Evolutionary conservation across 805 yeast genomes (phyloP).

Genomic region (Candida jianshihensis): DNA sequence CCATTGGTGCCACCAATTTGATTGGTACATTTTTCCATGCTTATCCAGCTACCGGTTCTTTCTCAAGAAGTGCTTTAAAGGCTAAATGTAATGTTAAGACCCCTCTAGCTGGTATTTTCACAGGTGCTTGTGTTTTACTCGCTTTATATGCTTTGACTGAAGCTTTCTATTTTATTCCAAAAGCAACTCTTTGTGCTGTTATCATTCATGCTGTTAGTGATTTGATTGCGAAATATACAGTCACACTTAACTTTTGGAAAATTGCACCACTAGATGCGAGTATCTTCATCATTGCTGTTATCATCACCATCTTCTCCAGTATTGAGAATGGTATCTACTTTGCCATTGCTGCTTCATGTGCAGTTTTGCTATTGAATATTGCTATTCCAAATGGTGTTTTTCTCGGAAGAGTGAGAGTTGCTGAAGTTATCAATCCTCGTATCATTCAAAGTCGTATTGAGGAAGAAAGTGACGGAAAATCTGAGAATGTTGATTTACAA

Average conservation of each 20-base stretch:
- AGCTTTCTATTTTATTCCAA: slow-evolving; percentile 85
- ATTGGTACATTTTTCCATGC: slow-evolving; percentile 90
- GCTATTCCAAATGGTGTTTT: slow-evolving; percentile 80
- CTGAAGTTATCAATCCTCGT: slow-evolving; percentile 62
- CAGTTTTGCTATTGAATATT: slow-evolving; percentile 61
- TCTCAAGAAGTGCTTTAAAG: slow-evolving; percentile 89
- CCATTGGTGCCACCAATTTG: slow-evolving; percentile 87
- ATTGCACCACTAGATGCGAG: slow-evolving; percentile 44
- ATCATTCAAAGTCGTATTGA: slow-evolving; percentile 24
- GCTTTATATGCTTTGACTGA: slow-evolving; percentile 80
- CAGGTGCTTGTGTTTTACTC: slow-evolving; percentile 82
- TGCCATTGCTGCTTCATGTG: slow-evolving; percentile 79
- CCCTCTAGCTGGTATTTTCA: slow-evolving; percentile 85
- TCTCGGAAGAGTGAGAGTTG: slow-evolving; percentile 69
- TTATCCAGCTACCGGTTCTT: slow-evolving; percentile 94
- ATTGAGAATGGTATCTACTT: slow-evolving; percentile 90
- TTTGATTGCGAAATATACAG: slow-evolving; percentile 62
- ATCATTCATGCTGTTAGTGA: slow-evolving; percentile 93
- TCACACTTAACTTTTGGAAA: slow-evolving; percentile 64
- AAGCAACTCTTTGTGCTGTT: slow-evolving; percentile 79
- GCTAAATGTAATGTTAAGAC: slow-evolving; percentile 94
- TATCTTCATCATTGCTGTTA: slow-evolving; percentile 19
- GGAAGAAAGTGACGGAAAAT: slow-evolving; percentile 3
- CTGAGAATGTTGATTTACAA: slow-evolving; percentile 11
- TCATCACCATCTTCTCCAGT: slow-evolving; percentile 28